Evolutionary conservation across 495 filamentous ascomycete species (phyloP), one percentile per base, ranked within the genome.

Genomic region (Tricharina praecox): DNA sequence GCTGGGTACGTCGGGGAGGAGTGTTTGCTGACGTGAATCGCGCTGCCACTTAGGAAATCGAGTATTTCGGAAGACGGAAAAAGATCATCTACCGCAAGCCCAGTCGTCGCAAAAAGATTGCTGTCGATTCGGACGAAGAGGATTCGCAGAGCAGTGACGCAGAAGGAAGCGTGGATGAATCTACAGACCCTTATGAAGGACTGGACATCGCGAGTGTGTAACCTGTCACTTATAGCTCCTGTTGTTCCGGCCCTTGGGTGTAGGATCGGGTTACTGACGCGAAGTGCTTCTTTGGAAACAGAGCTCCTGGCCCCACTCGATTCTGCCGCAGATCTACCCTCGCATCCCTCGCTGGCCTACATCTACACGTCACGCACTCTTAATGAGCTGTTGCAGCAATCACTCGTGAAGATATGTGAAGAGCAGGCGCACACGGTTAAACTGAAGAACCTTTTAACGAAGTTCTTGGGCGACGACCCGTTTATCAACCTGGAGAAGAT

Each of bases 221-320:
- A 18, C 36, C 41, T 40, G 23, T 39, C 36, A 19, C 37, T 50
- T 23, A 7, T 13, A 4, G 15, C 21, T 15, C 11, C 20, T 40
- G 37, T 15, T n/a, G 11, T 16, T n/a, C n/a, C n/a, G n/a, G n/a
- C 20, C 20, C n/a, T 21, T 15, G 37, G 18, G 15, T 16, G 18
- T 16, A 15, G 47, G 26, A 38, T 43, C 18, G 10, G 24, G 16
- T 48, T 8, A 4, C 28, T 48, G 46, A 24, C 35, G 13, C 16
- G 18, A 28, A 7, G 33, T 28, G 39, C 20, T 46, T 46, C n/a
- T n/a, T 33, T 23, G 33, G 23, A 18, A 18, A 10, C 58, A 94
- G 88, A 82, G 44, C 72, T 95, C 33, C 74, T 99, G 10, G 81
- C 81, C 33, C 90, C 90, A 20, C 66, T 96, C 43, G 92, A 85